Base-by-base conservation (phyloP, 305 asterid species). In the Fraxinus sp. region DNA sequence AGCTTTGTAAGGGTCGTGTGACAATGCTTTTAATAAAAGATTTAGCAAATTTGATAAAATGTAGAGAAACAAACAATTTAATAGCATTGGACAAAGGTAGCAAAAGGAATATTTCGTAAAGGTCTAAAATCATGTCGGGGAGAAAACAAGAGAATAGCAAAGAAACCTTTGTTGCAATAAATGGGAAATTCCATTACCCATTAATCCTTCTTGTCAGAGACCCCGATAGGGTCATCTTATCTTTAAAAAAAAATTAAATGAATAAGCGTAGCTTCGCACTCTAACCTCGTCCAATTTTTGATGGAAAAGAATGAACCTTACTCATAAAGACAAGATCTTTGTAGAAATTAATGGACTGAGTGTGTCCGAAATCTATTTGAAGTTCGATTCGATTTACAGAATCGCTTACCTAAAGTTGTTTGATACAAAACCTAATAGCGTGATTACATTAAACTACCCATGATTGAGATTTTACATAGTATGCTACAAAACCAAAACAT, bases 401-500 rank as follows among this genome's bases (percentile, higher is more conserved):
- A 1, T 37, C 41, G 10, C 1, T 7, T 7, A 7, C 9, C 44
- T 37, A 7, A 37, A 1, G 44, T 1, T 37, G 9, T 37, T 37
- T 37, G 10, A 37, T 9, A 37, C 44, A 32, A 32, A 37, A 37
- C 44, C 44, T 2, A 37, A 37, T 2, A 7, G 44, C 9, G 9
- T 37, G 44, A 57, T 71, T 77, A 77, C 49, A 55, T 49, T 49
- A 81, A 76, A 81, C 82, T 78, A 78, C 55, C 78, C 68, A 68
- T 81, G 83, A 86, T 86, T 85, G 87, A 88, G 89, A 86, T 74
- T 81, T 77, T 75, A 74, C 78, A 74, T 10, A 82, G 81, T 76
- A 7, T 78, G 68, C 85, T 37, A 37, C 44, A 37, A 37, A 37
- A 37, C 44, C 10, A 84, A 83, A 80, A 81, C 77, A 80, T 49